Evolutionary conservation across 345 rosid species (phyloP).

Genomic region (Citrus inodora): DNA sequence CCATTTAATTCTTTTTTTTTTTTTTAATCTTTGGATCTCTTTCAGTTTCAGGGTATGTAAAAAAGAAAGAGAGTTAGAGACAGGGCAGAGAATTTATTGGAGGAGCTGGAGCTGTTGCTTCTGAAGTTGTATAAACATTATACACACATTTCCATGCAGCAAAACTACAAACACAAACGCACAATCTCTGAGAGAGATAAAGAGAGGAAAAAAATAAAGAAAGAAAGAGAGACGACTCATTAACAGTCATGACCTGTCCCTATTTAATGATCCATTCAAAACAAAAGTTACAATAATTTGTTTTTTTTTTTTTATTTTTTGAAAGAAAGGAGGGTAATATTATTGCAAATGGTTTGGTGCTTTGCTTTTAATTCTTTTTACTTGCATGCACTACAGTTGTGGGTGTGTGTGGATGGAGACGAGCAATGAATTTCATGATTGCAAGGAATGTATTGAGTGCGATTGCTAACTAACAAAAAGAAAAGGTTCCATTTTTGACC

Average conservation of each 20-base stretch:
- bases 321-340: neutral
- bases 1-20: too few relatives aligned
- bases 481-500: too few relatives aligned
- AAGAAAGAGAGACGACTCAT: neutral
- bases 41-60: neutral
- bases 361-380: neutral
- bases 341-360: neutral
- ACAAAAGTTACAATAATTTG: neutral
- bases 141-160: conserved; percentile 24
- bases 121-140: neutral
- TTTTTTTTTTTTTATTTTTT: too few relatives aligned
- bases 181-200: neutral
- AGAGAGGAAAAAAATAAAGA: too few relatives aligned
- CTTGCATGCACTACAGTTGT: neutral
- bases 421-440: conserved; percentile 1
- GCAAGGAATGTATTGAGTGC: neutral
- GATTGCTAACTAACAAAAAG: neutral
- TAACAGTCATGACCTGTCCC: conserved; percentile 15
- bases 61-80: neutral
- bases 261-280: conserved; percentile 21
- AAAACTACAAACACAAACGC: neutral
- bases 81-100: neutral
- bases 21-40: neutral
- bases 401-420: neutral
- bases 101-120: neutral